These are phyloP conservation scores for Pichia sp. DNA, from an alignment of 1,139 yeast species.

Conservation along the genomic window DNA sequence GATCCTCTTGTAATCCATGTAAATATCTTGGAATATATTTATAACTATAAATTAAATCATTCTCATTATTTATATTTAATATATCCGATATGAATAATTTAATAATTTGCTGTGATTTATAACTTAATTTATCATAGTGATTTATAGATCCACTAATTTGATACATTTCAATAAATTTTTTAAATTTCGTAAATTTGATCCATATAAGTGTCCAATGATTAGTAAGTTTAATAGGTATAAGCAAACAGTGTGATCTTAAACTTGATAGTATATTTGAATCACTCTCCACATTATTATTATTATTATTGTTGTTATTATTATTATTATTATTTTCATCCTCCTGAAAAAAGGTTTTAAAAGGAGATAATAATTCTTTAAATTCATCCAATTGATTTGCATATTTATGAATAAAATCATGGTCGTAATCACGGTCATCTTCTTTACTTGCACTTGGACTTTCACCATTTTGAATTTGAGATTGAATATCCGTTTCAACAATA, in stretches of 20 bases:
- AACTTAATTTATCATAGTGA: conserved; percentile 13
- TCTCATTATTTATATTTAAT: conserved; percentile 12
- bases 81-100: conserved; percentile 14
- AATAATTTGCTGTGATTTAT: conserved; percentile 15
- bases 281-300: too few species aligned
- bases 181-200: conserved; percentile 19
- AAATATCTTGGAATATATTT: conserved; percentile 16
- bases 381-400: not conserved
- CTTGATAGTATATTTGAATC: not conserved
- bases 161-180: conserved; percentile 17
- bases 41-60: conserved; percentile 15
- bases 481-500: conserved; percentile 1
- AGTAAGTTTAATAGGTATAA: conserved; percentile 19
- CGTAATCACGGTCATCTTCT: too few species aligned
- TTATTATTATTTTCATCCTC: not conserved
- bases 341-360: conserved; percentile 3
- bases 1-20: conserved; percentile 12
- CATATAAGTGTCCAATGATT: conserved; percentile 24
- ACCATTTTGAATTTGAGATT: not conserved
- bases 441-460: too few species aligned
- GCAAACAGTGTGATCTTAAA: conserved; percentile 15
- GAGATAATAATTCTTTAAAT: conserved; percentile 7
- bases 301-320: not conserved
- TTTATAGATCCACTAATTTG: conserved; percentile 15
- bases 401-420: not conserved